These are phyloP conservation scores for Agrocybe pediades DNA, from an alignment of 768 basidiomycete genomes.

Conservation along the genomic window DNA sequence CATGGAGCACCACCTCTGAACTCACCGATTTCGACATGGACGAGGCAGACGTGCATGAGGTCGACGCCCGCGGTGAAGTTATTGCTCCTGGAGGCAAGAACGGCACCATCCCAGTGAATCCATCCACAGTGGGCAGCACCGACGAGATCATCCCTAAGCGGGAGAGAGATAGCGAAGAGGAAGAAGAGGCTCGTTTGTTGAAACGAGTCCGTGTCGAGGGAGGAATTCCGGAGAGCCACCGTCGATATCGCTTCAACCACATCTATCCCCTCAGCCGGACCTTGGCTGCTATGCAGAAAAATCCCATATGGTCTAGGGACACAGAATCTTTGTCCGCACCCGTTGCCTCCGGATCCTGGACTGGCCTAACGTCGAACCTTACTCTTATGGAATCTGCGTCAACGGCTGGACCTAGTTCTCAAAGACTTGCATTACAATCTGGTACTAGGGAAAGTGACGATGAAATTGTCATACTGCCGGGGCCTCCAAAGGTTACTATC, in stretches of 20 bases:
- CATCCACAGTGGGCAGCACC: not conserved
- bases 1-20: slow-evolving; percentile 18
- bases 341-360: not conserved
- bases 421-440: not conserved
- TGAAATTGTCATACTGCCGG: not conserved
- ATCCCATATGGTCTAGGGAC: not conserved
- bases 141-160: not conserved
- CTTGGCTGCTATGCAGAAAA: slow-evolving; percentile 3
- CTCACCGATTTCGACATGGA: slow-evolving; percentile 21
- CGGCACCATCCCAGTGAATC: not conserved
- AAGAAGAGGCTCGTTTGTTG: slow-evolving; percentile 4
- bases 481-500: not conserved
- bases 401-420: not conserved
- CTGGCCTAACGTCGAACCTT: not conserved
- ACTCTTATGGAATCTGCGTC: not conserved
- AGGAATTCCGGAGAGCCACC: not conserved
- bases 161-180: slow-evolving; percentile 6
- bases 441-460: not conserved
- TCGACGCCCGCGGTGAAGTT: slow-evolving; percentile 21
- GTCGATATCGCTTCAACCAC: slow-evolving; percentile 1
- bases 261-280: slow-evolving; percentile 11
- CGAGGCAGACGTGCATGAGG: slow-evolving; percentile 9
- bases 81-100: too few relatives aligned
- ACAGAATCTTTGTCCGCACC: not conserved
- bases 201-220: slow-evolving; percentile 12